phyloP scores from a whole-genome alignment of 352 stramenopile species.

The Phytophthora nicotianae region DNA sequence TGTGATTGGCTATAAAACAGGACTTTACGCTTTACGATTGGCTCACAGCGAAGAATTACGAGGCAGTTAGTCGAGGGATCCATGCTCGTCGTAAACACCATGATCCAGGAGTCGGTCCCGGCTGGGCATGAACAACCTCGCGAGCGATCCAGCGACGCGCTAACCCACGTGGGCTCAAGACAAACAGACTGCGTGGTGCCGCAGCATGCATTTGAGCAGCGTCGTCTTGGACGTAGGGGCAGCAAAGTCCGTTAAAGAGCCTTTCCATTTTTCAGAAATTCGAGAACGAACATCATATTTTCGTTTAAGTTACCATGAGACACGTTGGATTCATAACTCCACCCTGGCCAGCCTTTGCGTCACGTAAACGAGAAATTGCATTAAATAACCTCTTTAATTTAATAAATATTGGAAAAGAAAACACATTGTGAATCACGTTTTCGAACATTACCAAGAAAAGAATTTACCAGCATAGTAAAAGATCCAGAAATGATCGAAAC shows the following conservation, averaged over 20 bases:
- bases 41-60: constrained; percentile 2
- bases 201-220: neutral
- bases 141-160: constrained; percentile 10
- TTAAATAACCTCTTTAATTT: neutral
- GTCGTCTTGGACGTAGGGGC: neutral
- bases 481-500: no score
- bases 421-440: constrained; percentile 1
- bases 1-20: constrained; percentile 5
- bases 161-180: constrained; percentile 10
- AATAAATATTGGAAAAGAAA: neutral
- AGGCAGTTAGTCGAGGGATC: constrained; percentile 8
- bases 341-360: neutral
- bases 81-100: constrained; percentile 16
- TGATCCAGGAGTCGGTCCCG: constrained; percentile 13
- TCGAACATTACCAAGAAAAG: no score
- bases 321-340: constrained; percentile 9
- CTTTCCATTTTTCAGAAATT: constrained; percentile 4
- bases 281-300: constrained; percentile 1
- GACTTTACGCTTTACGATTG: neutral
- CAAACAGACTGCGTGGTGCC: neutral
- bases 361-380: constrained; percentile 1
- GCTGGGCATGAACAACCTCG: constrained; percentile 16
- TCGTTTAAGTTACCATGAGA: constrained; percentile 22
- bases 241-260: neutral
- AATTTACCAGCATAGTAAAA: neutral